Percentiles rank a stretch among this genome's conserved stretches.
These are phyloP conservation scores for Fusarium kyushuense DNA, from an alignment of 2,329 filamentous ascomycete species.

Conservation along the genomic window DNA sequence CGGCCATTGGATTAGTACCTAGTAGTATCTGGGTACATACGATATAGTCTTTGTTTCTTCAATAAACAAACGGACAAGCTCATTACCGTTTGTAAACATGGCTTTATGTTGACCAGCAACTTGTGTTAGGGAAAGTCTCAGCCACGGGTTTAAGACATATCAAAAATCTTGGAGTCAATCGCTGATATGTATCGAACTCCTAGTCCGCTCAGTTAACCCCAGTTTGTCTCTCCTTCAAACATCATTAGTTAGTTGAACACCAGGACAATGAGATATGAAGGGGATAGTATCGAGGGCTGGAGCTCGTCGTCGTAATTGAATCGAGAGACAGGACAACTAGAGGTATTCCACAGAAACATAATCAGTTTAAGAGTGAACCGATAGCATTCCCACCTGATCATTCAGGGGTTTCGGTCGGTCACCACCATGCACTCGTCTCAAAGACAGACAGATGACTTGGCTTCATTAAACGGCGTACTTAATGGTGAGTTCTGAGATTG, in stretches of 20 bases:
- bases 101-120: not conserved
- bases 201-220: slow-evolving; percentile 23
- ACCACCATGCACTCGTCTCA: not conserved
- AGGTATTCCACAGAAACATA: slow-evolving; percentile 29
- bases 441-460: not conserved
- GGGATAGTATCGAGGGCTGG: not conserved
- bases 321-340: slow-evolving; percentile 1
- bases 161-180: not conserved
- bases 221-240: slow-evolving; percentile 37
- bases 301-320: not conserved
- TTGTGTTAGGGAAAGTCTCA: slow-evolving; percentile 22
- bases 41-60: not conserved
- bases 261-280: not conserved
- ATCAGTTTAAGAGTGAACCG: slow-evolving; percentile 17
- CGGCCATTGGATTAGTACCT: slow-evolving; percentile 24
- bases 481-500: not conserved
- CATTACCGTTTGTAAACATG: not conserved
- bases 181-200: slow-evolving; percentile 33
- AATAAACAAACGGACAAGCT: slow-evolving; percentile 14
- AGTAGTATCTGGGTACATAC: too few relatives aligned
- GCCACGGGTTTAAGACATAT: slow-evolving; percentile 16
- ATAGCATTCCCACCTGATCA: slow-evolving; percentile 16
- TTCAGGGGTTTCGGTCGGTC: not conserved
- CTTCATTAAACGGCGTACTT: not conserved
- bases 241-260: slow-evolving; percentile 14